Evolutionary conservation across 2,329 filamentous ascomycete genomes (phyloP), one percentile per base, ranked within the genome.

Genomic region (Coniochaeta prunicola): DNA sequence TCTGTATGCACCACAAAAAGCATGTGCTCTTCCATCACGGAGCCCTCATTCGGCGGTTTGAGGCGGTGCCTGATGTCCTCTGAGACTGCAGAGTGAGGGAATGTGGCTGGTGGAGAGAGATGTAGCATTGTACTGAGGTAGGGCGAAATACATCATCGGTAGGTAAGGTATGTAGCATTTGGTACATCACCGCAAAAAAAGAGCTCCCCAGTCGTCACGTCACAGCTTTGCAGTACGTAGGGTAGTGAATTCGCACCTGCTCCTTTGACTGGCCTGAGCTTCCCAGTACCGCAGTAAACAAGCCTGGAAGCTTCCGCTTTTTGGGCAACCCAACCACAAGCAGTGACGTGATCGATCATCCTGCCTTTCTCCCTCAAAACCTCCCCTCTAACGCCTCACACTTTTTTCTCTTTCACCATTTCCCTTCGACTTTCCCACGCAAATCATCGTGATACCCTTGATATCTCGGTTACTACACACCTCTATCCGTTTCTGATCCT

Each of bases 371-470:
- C 30, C 40, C 45, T 53, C 40, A 40, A 57, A 31, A 57, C 56
- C 17, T 34, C 17, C 38, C 56, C 28, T 34, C 30, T 26, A 19
- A 36, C 53, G 53, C 30, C 21, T 33, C 56, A 15, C 30, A 45
- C n/a, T n/a, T n/a, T 17, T 34, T 59, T 58, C 34, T n/a, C 59
- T 54, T 50, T 26, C 45, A 50, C 9, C 45, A 50, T 50, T 50
- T 12, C 45, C 30, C 58, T 24, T 57, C 50, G 45, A 57, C 42
- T 56, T 59, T 63, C 40, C 53, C 59, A 58, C 56, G 34, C 53
- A 61, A 63, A 58, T 40, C 56, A 50, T 26, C 53, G 28, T 36
- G 57, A 40, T 26, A 59, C 42, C 36, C 54, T 19, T 30, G 33
- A 15, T 21, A 30, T 17, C 21, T 30, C 26, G 17, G n/a, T 21